Evolutionary conservation across 768 basidiomycete species (phyloP).

Genomic region (Roridomyces roridus): DNA sequence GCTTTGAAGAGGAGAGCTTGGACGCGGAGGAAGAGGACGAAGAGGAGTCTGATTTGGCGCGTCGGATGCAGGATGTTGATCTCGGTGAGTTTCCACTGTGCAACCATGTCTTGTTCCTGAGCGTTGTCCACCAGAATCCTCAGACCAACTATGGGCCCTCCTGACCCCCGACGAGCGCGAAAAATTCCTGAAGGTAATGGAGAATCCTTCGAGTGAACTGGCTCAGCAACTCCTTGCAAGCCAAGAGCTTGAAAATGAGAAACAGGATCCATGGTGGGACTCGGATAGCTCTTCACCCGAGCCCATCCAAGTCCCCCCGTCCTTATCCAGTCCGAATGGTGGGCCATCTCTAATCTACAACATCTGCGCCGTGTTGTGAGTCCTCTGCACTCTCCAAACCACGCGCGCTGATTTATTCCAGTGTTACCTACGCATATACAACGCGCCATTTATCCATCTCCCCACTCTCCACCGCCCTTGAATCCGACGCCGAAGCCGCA

Average conservation of each 20-base stretch:
- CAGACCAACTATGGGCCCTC: slow-evolving; percentile 65
- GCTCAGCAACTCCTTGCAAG: slow-evolving; percentile 66
- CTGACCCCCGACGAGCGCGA: slow-evolving; percentile 65
- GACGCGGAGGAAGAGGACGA: slow-evolving; percentile 44
- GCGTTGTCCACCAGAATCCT: slow-evolving; percentile 47
- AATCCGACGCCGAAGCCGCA: slow-evolving; percentile 54
- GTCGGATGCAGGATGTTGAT: slow-evolving; percentile 62
- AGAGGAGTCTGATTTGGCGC: slow-evolving; percentile 50
- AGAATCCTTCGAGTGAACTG: slow-evolving; percentile 66
- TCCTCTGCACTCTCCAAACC: slow-evolving; percentile 12
- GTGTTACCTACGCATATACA: slow-evolving; percentile 72
- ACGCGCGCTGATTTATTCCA: slow-evolving; percentile 33
- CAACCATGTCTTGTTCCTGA: not conserved
- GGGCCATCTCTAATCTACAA: slow-evolving; percentile 68
- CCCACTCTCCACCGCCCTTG: slow-evolving; percentile 52
- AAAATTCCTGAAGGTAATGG: slow-evolving; percentile 63
- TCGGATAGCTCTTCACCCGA: slow-evolving; percentile 45
- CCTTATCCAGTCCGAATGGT: slow-evolving; percentile 42
- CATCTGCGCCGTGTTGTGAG: slow-evolving; percentile 70
- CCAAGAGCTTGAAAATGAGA: slow-evolving; percentile 56
- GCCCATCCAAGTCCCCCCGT: slow-evolving; percentile 52
- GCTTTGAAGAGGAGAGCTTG: slow-evolving; percentile 68
- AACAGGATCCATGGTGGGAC: slow-evolving; percentile 79
- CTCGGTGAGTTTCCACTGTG: slow-evolving; percentile 52
- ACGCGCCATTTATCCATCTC: slow-evolving; percentile 68